Conservation (phyloP, 345 rosid species). For the Cochlearia excelsa region DNA sequence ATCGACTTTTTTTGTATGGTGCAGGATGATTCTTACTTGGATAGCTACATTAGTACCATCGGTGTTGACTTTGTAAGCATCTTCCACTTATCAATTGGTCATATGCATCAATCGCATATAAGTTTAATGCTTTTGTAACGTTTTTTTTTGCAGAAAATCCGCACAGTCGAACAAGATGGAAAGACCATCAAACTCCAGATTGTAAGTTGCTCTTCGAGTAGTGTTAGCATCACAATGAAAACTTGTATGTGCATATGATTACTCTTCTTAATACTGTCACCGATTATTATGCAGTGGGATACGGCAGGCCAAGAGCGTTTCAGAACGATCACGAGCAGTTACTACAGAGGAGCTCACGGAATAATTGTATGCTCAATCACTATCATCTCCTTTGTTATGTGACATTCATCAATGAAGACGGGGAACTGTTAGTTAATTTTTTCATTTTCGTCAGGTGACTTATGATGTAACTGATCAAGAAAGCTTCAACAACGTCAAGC, state of each 20-base stretch:
- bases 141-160: conserved; percentile 63
- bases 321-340: conserved; percentile 89
- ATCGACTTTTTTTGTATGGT: not conserved
- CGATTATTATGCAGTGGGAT: conserved; percentile 69
- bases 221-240: not conserved
- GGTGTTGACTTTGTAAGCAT: conserved; percentile 89
- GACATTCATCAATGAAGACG: conserved; percentile 7
- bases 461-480: conserved; percentile 81
- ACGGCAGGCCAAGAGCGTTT: conserved; percentile 94
- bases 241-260: not conserved
- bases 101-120: not conserved
- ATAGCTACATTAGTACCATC: conserved; percentile 88
- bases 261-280: conserved; percentile 11
- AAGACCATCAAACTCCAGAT: conserved; percentile 55
- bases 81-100: not conserved
- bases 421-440: not conserved
- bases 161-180: conserved; percentile 90
- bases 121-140: not conserved
- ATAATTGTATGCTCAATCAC: conserved; percentile 50
- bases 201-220: conserved; percentile 30
- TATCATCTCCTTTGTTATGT: conserved; percentile 3
- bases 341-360: conserved; percentile 94
- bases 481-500: conserved; percentile 77
- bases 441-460: conserved; percentile 47
- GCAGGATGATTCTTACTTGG: conserved; percentile 93